phyloP scores from a whole-genome alignment of 257 asterid species.

The Linderniella brevidens region DNA sequence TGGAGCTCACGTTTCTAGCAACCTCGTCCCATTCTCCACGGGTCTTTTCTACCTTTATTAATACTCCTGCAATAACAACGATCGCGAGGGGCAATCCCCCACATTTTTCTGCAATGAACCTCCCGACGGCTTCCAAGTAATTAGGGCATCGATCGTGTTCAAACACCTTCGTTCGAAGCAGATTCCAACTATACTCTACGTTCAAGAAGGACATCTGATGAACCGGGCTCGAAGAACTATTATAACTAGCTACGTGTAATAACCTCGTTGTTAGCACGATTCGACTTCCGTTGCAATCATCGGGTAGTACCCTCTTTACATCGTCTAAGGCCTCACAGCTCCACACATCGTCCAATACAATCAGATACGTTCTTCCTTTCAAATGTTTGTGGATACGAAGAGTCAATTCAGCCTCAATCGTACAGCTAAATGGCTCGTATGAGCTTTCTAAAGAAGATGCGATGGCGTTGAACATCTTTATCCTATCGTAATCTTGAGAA shows the following conservation, averaged over 20 bases:
- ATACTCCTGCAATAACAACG: conserved; percentile 1
- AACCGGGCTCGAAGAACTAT: not conserved
- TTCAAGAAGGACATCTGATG: conserved; percentile 1
- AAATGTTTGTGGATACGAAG: not conserved
- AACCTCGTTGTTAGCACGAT: conserved; percentile 6
- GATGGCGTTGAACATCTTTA: not conserved
- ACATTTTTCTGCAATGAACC: not conserved
- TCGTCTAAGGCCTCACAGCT: conserved; percentile 1
- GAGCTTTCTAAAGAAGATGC: too few relatives aligned
- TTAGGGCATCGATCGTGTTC: not conserved
- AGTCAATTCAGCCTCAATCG: too few relatives aligned
- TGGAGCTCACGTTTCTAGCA: conserved; percentile 7
- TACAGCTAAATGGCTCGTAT: too few relatives aligned
- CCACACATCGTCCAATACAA: conserved; percentile 10
- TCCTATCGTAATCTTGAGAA: conserved; percentile 8
- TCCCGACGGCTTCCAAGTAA: not conserved
- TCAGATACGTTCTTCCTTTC: conserved; percentile 2
- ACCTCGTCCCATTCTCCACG: not conserved
- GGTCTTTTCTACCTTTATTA: not conserved
- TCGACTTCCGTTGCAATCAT: conserved; percentile 6
- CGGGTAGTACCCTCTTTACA: not conserved
- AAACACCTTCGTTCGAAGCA: conserved; percentile 3
- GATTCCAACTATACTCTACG: not conserved
- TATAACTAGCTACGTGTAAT: not conserved
- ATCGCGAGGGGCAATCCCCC: conserved; percentile 3